A percentile compares a stretch with the other conserved stretches of the same genome.
phyloP scores from a whole-genome alignment of 2,329 filamentous ascomycete species.

The Fusarium sp. region DNA sequence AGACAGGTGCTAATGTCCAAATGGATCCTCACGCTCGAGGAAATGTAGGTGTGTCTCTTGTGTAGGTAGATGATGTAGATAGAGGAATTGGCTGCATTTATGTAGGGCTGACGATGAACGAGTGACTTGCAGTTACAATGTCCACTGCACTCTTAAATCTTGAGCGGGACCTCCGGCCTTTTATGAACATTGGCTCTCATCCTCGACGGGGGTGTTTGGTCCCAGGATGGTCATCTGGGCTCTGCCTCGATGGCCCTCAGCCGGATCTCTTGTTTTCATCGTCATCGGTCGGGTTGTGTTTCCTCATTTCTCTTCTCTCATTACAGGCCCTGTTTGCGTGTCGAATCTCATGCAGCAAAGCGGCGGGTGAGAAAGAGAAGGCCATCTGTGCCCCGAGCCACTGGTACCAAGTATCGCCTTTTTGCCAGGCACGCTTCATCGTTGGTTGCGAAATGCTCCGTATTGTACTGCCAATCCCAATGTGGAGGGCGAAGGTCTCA shows the following conservation, averaged over 20 bases:
- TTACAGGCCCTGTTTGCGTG: conserved; percentile 25
- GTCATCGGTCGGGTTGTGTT: conserved; percentile 25
- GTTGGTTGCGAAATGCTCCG: conserved; percentile 40
- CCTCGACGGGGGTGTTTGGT: conserved; percentile 21
- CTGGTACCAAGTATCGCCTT: conserved; percentile 23
- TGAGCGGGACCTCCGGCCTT: conserved; percentile 42
- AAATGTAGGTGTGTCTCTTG: conserved; percentile 4
- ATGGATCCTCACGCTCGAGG: neutral
- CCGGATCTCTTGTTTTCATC: conserved; percentile 18
- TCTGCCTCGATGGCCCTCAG: conserved; percentile 17
- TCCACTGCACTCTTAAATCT: conserved; percentile 11
- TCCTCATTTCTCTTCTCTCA: conserved; percentile 44
- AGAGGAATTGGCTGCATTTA: conserved; percentile 22
- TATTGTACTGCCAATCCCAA: conserved; percentile 19
- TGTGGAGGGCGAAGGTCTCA: conserved; percentile 32
- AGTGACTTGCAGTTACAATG: conserved; percentile 26
- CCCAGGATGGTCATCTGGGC: conserved; percentile 16
- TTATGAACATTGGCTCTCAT: conserved; percentile 36
- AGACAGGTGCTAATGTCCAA: neutral
- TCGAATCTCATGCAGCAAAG: conserved; percentile 22
- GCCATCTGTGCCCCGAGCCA: conserved; percentile 20
- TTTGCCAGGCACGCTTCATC: conserved; percentile 33
- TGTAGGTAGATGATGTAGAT: neutral
- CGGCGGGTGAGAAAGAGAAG: conserved; percentile 18
- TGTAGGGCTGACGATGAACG: conserved; percentile 43